These are phyloP conservation scores for Tuber aestivum DNA, from an alignment of 495 filamentous ascomycete species.

Conservation along the genomic window DNA sequence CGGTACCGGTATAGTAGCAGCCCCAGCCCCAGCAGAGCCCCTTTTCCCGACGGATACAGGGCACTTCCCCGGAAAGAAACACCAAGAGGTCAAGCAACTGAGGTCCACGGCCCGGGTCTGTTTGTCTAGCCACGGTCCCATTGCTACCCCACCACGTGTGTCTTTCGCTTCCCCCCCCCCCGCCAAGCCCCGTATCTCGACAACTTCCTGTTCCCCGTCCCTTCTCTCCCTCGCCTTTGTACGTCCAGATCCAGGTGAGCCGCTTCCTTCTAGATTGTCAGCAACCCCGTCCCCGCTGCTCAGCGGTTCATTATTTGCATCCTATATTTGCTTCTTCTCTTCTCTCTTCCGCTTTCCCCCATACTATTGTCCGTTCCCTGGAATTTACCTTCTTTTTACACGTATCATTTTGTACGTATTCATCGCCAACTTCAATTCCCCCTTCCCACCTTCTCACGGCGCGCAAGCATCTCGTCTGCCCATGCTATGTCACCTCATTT, in stretches of 20 bases:
- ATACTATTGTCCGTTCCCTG: background rate
- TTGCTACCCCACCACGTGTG: slow-evolving; percentile 21
- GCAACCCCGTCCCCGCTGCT: background rate
- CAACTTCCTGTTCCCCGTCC: slow-evolving; percentile 17
- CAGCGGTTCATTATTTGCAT: background rate
- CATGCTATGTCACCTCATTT: background rate
- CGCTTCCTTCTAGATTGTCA: background rate
- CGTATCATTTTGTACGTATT: background rate
- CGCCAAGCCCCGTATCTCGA: slow-evolving; percentile 14
- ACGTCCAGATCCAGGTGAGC: background rate
- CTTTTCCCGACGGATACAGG: slow-evolving; percentile 25
- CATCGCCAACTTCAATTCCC: background rate
- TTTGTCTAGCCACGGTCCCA: slow-evolving; percentile 4
- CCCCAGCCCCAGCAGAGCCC: slow-evolving; percentile 20
- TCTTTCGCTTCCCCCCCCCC: slow-evolving; percentile 32
- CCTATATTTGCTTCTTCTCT: background rate
- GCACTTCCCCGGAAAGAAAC: slow-evolving; percentile 16
- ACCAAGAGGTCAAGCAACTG: slow-evolving; percentile 7
- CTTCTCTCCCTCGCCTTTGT: background rate
- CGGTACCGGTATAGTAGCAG: slow-evolving; percentile 18
- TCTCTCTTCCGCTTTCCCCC: background rate
- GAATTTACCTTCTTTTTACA: background rate
- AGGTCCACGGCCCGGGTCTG: background rate
- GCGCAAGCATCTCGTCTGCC: background rate
- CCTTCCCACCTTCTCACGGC: background rate